Percentiles rank a stretch among this genome's conserved stretches.
Evolutionary conservation across 2,329 filamentous ascomycete genomes (phyloP).

Genomic region (Trichoderma oligosporum): DNA sequence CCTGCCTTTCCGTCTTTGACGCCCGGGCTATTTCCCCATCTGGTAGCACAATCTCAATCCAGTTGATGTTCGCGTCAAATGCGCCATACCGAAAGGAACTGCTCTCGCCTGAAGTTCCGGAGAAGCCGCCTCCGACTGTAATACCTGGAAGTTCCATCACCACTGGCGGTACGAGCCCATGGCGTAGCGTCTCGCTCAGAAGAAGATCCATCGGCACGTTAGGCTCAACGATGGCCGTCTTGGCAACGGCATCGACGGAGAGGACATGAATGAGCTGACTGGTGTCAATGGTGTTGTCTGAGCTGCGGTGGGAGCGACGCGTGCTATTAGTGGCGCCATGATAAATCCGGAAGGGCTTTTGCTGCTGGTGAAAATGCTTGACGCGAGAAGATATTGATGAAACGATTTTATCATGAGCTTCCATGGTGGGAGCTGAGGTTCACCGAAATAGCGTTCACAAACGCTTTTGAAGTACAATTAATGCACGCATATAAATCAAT

Average conservation of each 20-base stretch:
- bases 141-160: constrained; percentile 73
- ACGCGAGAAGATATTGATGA: constrained; percentile 41
- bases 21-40: constrained; percentile 55
- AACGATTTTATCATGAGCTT: constrained; percentile 45
- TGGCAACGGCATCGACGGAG: constrained; percentile 48
- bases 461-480: neutral
- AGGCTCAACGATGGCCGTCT: constrained; percentile 63
- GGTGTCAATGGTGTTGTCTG: constrained; percentile 62
- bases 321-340: constrained; percentile 77
- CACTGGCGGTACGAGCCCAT: constrained; percentile 58
- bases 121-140: constrained; percentile 65
- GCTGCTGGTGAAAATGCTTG: constrained; percentile 40
- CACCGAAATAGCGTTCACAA: neutral
- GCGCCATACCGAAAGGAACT: constrained; percentile 64
- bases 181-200: constrained; percentile 52
- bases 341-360: constrained; percentile 65
- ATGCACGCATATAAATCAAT: neutral
- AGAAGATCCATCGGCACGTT: constrained; percentile 67
- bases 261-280: constrained; percentile 61
- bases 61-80: constrained; percentile 59
- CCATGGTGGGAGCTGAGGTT: constrained; percentile 32
- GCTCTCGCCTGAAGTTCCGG: constrained; percentile 64
- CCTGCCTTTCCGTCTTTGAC: constrained; percentile 50
- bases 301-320: constrained; percentile 49
- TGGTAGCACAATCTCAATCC: constrained; percentile 62